phyloP scores from a whole-genome alignment of 164 flowering plant genomes.

The Dillenia suffruticosa region DNA sequence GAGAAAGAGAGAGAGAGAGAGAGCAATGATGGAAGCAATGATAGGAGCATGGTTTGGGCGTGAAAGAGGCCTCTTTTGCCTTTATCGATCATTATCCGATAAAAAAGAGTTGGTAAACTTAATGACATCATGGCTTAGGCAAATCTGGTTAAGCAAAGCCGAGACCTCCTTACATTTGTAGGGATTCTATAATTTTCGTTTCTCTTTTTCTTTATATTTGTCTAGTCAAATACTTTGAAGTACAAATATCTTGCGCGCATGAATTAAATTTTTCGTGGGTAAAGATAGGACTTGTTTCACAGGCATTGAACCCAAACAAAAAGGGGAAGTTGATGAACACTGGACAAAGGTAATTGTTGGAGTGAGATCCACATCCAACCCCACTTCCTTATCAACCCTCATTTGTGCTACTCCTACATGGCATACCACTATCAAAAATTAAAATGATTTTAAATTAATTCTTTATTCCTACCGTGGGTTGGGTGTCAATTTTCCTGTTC shows the following conservation, averaged over 20 bases:
- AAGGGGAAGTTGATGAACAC: neutral
- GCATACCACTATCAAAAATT: constrained; percentile 5
- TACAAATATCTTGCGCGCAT: no score
- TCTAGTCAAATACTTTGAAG: no score
- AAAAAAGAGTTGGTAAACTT: constrained; percentile 11
- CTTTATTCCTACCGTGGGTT: neutral
- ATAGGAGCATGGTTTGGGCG: constrained; percentile 6
- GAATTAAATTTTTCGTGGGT: no score
- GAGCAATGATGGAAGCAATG: neutral
- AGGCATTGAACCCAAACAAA: neutral
- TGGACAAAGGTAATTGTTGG: neutral
- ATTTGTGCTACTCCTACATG: constrained; percentile 15
- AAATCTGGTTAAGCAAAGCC: constrained; percentile 4
- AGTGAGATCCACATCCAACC: constrained; percentile 20
- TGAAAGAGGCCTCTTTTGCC: constrained; percentile 9
- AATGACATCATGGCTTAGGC: constrained; percentile 32
- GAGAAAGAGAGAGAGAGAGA: neutral
- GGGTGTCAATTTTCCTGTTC: neutral
- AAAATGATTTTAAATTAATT: neutral
- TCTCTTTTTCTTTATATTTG: no score
- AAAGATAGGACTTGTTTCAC: no score
- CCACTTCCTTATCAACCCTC: constrained; percentile 2
- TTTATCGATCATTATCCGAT: constrained; percentile 5
- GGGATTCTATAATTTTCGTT: no score
- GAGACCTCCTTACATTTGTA: neutral